These are phyloP conservation scores for Hypoxylon sp. DNA, from an alignment of 2,329 filamentous ascomycete species.

Conservation along the genomic window DNA sequence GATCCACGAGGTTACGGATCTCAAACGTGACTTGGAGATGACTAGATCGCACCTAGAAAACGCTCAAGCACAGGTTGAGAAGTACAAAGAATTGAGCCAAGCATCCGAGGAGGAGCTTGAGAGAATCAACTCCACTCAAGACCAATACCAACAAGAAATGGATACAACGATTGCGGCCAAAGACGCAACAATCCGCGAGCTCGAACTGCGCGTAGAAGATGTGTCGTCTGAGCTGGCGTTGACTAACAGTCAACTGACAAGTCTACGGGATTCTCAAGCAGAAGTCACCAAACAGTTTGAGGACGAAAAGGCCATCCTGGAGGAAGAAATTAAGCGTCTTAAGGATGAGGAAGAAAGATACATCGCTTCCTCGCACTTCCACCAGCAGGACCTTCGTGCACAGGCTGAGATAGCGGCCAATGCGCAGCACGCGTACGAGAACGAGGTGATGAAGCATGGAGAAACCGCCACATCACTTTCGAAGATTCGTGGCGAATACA, in stretches of 20 bases:
- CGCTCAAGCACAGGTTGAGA: constrained; percentile 81
- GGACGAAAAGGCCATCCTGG: constrained; percentile 81
- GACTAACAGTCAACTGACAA: constrained; percentile 83
- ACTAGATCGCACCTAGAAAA: constrained; percentile 82
- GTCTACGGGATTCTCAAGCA: constrained; percentile 80
- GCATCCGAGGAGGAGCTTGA: constrained; percentile 86
- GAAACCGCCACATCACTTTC: constrained; percentile 91
- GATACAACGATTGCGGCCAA: constrained; percentile 79
- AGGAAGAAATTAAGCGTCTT: constrained; percentile 80
- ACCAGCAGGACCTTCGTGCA: constrained; percentile 89
- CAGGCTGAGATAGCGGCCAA: constrained; percentile 94
- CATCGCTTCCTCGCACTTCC: constrained; percentile 79
- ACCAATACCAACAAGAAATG: constrained; percentile 88
- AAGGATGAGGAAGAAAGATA: constrained; percentile 86
- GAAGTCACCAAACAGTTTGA: constrained; percentile 76
- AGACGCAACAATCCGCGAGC: constrained; percentile 79
- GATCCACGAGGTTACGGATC: constrained; percentile 81
- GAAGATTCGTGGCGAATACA: constrained; percentile 79
- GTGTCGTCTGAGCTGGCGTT: constrained; percentile 81
- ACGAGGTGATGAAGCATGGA: constrained; percentile 92
- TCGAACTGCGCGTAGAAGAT: constrained; percentile 84
- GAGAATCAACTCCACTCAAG: constrained; percentile 79
- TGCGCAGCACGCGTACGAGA: constrained; percentile 94
- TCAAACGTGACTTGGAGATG: constrained; percentile 87
- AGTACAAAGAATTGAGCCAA: constrained; percentile 89